Base-by-base conservation (phyloP, 75 land plant species). In the Sequoia sempervirens region DNA sequence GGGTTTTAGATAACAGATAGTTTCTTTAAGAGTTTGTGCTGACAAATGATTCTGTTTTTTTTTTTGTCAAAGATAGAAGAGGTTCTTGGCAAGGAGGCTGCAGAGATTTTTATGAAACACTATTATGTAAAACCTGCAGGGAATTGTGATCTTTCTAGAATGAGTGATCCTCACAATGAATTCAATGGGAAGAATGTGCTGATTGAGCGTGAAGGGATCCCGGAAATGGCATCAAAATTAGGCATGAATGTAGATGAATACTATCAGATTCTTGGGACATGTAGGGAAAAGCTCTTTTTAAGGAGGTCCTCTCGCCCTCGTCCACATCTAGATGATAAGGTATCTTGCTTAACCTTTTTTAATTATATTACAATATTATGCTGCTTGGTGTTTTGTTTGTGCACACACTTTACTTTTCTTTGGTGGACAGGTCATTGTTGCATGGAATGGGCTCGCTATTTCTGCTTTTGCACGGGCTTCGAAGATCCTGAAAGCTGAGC, bases 311-410 rank as follows among this genome's bases (percentile, higher is more conserved):
- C n/a, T 13, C 88, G 99, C 9, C 99, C 99, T 56, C 90, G 90
- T 17, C 99, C 99, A 43, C 99, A 96, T 88, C 82, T 96, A 61
- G 99, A 98, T 91, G 99, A 98, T 84, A 98, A 98, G 98, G 98
- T 97, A 89, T 26, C 56, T 15, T 74, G 4, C 70, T 70, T 8
- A 10, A 40, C 20, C 40, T 23, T 32, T 38, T 56, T 23, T 10
- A 18, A 10, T 13, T 32, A 26, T 50, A 38, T 80, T 72, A 6
- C 36, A 26, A 37, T 50, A 15, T 70, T 20, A 50, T 50, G 36
- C 9, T 9, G 23, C 54, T 28, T 28, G 54, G 5, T 50, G 17
- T 30, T 30, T 53, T 80, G 7, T 80, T 30, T 13, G 3, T 53
- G 17, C 17, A 53, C 30, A 50, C 32, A 38, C 23, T 52, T 34